phyloP scores from a whole-genome alignment of 345 rosid species.

The Iberis pinnata region DNA sequence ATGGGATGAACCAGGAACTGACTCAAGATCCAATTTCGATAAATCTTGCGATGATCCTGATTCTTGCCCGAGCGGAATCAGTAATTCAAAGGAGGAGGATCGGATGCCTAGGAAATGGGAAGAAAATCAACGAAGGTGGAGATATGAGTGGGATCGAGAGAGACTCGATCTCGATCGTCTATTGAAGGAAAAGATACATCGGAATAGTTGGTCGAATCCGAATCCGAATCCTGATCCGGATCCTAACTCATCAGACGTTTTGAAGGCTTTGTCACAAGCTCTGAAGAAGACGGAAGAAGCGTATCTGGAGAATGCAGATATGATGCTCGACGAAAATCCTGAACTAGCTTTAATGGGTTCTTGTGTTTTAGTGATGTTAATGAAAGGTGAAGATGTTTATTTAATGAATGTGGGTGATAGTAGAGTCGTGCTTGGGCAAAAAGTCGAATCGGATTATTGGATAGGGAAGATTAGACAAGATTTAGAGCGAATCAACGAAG shows the following conservation, averaged over 20 bases:
- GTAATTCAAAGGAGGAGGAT: conserved; percentile 32
- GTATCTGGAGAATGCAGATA: not conserved
- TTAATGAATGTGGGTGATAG: not conserved
- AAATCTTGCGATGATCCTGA: not conserved
- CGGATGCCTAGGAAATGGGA: too few relatives aligned
- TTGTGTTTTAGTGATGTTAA: not conserved
- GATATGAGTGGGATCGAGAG: conserved; percentile 65
- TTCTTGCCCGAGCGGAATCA: conserved; percentile 13
- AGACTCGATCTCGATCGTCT: conserved; percentile 60
- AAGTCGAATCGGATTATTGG: not conserved
- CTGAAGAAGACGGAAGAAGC: not conserved
- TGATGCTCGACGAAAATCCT: not conserved
- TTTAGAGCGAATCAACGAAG: not conserved
- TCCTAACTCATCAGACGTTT: conserved; percentile 45
- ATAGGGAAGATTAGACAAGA: not conserved
- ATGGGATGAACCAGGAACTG: conserved; percentile 34
- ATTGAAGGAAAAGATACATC: conserved; percentile 22
- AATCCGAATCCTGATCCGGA: conserved; percentile 18
- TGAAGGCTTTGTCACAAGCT: not conserved
- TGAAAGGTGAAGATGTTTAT: not conserved
- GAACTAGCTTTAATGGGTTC: not conserved
- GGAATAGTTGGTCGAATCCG: conserved; percentile 24
- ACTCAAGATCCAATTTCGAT: conserved; percentile 13
- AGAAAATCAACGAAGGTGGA: conserved; percentile 72
- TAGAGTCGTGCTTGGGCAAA: not conserved